Percentiles rank a stretch among this genome's conserved stretches.
Conservation (phyloP, 108 stramenopile species). For the Mediolabrus comicus region DNA sequence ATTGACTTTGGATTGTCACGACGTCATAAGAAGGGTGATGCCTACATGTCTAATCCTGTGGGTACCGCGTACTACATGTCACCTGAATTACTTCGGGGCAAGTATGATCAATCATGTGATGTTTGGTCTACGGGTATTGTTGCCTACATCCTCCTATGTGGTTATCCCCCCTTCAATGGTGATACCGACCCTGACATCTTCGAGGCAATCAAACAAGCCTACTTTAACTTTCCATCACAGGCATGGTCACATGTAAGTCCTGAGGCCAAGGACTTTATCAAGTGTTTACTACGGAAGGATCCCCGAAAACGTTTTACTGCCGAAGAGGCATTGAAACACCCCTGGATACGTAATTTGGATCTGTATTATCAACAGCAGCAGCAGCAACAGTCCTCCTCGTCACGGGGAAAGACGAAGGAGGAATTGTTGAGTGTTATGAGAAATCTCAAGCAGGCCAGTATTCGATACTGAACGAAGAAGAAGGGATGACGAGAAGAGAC, state of each 20-base stretch:
- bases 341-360: conserved; percentile 30
- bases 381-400: not conserved
- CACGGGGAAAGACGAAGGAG: not conserved
- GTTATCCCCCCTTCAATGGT: conserved; percentile 61
- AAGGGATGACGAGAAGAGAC: too few species aligned
- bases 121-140: conserved; percentile 80
- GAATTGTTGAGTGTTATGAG: not conserved
- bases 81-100: conserved; percentile 56
- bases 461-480: not conserved
- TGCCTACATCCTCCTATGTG: conserved; percentile 68
- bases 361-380: not conserved
- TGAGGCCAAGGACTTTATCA: conserved; percentile 52
- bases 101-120: conserved; percentile 50
- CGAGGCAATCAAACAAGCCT: conserved; percentile 2
- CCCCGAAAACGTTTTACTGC: conserved; percentile 37
- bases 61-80: conserved; percentile 67
- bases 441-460: not conserved
- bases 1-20: conserved; percentile 76
- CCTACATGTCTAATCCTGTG: conserved; percentile 27
- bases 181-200: conserved; percentile 4
- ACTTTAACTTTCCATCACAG: not conserved
- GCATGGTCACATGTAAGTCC: conserved; percentile 8
- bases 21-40: not conserved
- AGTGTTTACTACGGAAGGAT: conserved; percentile 38
- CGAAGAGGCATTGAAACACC: conserved; percentile 52